phyloP scores from a whole-genome alignment of 2,329 filamentous ascomycete species.

The Monosporascus sp. region DNA sequence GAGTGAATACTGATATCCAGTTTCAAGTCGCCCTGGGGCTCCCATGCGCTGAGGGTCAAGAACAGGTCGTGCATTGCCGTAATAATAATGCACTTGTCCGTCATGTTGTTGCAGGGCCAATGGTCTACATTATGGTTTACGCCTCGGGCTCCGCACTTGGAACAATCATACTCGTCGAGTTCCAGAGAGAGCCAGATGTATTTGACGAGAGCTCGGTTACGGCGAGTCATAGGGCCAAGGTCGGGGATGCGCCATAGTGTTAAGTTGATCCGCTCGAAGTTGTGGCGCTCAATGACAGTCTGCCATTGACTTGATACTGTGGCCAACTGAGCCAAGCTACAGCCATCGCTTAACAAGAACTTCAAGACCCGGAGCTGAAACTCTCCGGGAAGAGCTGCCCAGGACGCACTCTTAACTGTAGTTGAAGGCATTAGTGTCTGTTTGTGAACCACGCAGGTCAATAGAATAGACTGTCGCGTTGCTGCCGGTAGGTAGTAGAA shows the following conservation, averaged over 20 bases:
- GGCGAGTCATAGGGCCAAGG: slow-evolving; percentile 22
- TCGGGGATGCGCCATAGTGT: slow-evolving; percentile 22
- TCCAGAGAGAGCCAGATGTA: slow-evolving; percentile 26
- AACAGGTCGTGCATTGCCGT: slow-evolving; percentile 26
- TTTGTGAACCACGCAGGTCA: too few relatives aligned
- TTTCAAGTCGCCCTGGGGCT: slow-evolving; percentile 24
- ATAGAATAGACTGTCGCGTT: too few relatives aligned
- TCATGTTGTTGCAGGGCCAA: slow-evolving; percentile 17
- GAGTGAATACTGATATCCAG: slow-evolving; percentile 34
- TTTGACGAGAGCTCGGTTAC: slow-evolving; percentile 21
- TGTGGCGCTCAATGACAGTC: slow-evolving; percentile 20
- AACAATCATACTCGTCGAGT: slow-evolving; percentile 24
- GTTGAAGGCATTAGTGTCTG: slow-evolving; percentile 6
- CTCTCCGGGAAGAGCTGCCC: slow-evolving; percentile 11
- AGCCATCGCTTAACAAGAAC: slow-evolving; percentile 14
- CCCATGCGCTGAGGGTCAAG: slow-evolving; percentile 25
- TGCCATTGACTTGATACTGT: slow-evolving; percentile 29
- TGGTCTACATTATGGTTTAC: slow-evolving; percentile 23
- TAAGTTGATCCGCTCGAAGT: slow-evolving; percentile 25
- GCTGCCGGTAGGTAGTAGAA: not conserved
- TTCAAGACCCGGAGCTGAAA: slow-evolving; percentile 18
- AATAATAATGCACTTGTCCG: slow-evolving; percentile 20
- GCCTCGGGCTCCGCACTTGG: slow-evolving; percentile 13
- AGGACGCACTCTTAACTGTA: slow-evolving; percentile 6
- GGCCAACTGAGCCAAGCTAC: slow-evolving; percentile 16